phyloP scores from a whole-genome alignment of 306 rosid species.

The Begonia peltatifolia region DNA sequence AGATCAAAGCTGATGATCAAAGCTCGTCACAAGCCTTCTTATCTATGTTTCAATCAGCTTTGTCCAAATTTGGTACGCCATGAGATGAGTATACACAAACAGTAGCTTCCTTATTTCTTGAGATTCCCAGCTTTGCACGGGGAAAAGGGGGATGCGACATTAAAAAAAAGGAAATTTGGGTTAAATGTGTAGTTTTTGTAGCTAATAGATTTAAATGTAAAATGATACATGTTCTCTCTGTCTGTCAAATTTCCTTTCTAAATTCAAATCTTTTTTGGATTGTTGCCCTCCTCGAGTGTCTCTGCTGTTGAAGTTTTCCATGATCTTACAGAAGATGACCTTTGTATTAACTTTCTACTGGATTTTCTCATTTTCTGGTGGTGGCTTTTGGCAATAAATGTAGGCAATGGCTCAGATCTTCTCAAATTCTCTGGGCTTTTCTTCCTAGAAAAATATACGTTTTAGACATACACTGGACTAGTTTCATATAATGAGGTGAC shows the following conservation, averaged over 20 bases:
- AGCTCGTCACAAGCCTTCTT: slow-evolving; percentile 58
- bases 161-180: neutral
- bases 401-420: no score
- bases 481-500: no score
- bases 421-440: no score
- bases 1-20: slow-evolving; percentile 84
- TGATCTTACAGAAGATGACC: no score
- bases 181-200: neutral
- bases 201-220: neutral
- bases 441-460: no score
- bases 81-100: slow-evolving; percentile 24
- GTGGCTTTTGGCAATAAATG: no score
- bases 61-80: slow-evolving; percentile 53
- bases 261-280: neutral
- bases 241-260: neutral
- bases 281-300: neutral
- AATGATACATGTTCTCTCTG: neutral
- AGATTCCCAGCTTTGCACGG: neutral
- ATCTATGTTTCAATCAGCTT: slow-evolving; percentile 70
- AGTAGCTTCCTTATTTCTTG: neutral
- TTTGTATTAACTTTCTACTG: neutral
- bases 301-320: no score
- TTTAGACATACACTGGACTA: no score
- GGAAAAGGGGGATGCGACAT: neutral
- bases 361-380: no score